Base-by-base conservation (phyloP, 1,284 basidiomycete genomes). In the Irpex sp. region DNA sequence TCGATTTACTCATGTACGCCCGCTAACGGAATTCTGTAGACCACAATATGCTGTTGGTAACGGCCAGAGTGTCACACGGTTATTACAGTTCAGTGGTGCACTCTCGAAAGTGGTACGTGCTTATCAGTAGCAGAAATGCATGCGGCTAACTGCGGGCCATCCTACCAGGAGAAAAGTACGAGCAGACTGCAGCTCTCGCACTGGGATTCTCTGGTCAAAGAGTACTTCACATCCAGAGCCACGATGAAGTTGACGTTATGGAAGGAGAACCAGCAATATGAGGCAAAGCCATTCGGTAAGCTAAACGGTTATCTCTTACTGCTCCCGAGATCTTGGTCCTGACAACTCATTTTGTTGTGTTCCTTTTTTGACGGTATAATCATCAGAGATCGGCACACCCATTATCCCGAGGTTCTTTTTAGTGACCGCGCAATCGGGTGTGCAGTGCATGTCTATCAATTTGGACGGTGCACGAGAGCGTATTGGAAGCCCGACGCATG, bases 351-450 rank as follows among this genome's bases (percentile, higher is more conserved):
- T 26, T 15, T 58, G 61, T 59, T 64, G 8, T 47, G 19, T 8
- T 49, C 21, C 31, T 21, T 38, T 38, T 26, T 36, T 48, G 17
- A 52, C 26, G 21, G n/a, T 19, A 26, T 21, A 2, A 52, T 52
- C 26, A 56, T 26, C 72, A 92, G 91, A 92, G 76, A 89, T 93
- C 64, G 85, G 85, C 57, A 82, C 86, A 55, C 86, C 87, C 26
- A 90, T 92, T 63, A 78, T 93, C 37, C 87, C 91, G n/a, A 86
- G 90, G 44, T 92, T 92, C 75, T 91, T 93, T 77, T 82, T 91
- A 36, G 88, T 91, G 26, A 92, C 89, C 0, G 87, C 86, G 3
- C 88, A 91, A 71, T 91, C 91, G 4, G 91, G 91, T 17, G 91
- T 92, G 59, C 86, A 85, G 66, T 87, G 87, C 11, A 92, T 93